phyloP scores from a whole-genome alignment of 139 green algal genomes.

The Raphidocelis subcapitata region DNA sequence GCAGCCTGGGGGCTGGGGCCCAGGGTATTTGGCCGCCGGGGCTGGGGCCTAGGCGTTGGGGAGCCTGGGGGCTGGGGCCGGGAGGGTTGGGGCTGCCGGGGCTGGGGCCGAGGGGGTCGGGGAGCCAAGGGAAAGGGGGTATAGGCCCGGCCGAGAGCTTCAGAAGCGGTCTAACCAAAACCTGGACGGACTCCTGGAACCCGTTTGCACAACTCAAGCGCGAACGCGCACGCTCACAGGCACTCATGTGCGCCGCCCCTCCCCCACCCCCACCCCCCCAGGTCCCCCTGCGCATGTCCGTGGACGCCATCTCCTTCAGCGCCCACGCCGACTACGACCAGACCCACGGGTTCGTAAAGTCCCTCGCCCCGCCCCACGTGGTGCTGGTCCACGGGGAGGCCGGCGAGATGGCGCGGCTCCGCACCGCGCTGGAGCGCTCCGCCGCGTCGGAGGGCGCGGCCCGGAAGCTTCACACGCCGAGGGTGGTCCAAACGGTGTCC shows the following conservation, averaged over 20 bases:
- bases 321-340: conserved; percentile 98
- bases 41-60: not conserved
- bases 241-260: too few relatives aligned
- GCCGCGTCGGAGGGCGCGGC: conserved; percentile 23
- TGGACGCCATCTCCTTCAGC: conserved; percentile 96
- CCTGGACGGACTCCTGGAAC: too few relatives aligned
- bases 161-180: too few relatives aligned
- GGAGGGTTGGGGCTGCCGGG: not conserved
- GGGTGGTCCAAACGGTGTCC: conserved; percentile 12
- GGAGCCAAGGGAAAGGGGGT: not conserved
- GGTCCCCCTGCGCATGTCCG: conserved; percentile 79
- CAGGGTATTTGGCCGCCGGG: not conserved
- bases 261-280: conserved; percentile 21
- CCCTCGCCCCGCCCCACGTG: conserved; percentile 81
- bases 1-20: not conserved
- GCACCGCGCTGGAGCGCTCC: conserved; percentile 33
- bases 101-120: too few relatives aligned
- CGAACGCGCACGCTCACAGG: too few relatives aligned
- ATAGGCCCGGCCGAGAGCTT: too few relatives aligned
- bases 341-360: conserved; percentile 90
- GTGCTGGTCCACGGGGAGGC: conserved; percentile 97
- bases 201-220: too few relatives aligned
- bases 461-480: conserved; percentile 37
- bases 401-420: conserved; percentile 70
- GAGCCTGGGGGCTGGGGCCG: not conserved